Conservation (phyloP, 257 asterid genomes). For the Primulina tabacum region DNA sequence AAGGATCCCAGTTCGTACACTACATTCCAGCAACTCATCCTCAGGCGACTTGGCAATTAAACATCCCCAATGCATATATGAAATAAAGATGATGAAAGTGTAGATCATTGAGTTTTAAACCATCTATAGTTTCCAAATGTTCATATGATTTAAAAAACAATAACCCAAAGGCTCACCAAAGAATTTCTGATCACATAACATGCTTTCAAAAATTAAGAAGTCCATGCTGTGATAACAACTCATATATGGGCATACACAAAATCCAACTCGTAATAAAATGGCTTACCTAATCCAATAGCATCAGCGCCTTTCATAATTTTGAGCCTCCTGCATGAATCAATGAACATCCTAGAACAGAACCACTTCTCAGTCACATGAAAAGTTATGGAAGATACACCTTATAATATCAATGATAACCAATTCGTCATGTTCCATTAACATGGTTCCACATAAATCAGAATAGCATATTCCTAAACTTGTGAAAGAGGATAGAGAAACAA, state of each 20-base stretch:
- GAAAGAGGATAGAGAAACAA: not conserved
- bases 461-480: not conserved
- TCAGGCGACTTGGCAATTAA: not conserved
- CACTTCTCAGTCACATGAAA: slow-evolving; percentile 4
- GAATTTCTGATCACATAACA: not conserved
- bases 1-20: not conserved
- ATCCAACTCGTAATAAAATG: not conserved
- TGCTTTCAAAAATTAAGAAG: not conserved
- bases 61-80: not conserved
- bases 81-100: not conserved
- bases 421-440: not conserved
- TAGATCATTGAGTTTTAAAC: not conserved
- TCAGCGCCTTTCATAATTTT: slow-evolving; percentile 79
- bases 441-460: not conserved
- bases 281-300: slow-evolving; percentile 76
- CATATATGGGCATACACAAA: not conserved
- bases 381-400: not conserved
- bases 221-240: not conserved
- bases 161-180: not conserved
- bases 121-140: not conserved
- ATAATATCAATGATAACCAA: no score
- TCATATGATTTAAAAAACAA: no score
- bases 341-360: slow-evolving; percentile 55
- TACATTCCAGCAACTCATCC: not conserved
- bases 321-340: slow-evolving; percentile 67